Percentiles rank a stretch among this genome's conserved stretches.
phyloP scores from a whole-genome alignment of 768 basidiomycete genomes.

The Naganishia friedmannii region DNA sequence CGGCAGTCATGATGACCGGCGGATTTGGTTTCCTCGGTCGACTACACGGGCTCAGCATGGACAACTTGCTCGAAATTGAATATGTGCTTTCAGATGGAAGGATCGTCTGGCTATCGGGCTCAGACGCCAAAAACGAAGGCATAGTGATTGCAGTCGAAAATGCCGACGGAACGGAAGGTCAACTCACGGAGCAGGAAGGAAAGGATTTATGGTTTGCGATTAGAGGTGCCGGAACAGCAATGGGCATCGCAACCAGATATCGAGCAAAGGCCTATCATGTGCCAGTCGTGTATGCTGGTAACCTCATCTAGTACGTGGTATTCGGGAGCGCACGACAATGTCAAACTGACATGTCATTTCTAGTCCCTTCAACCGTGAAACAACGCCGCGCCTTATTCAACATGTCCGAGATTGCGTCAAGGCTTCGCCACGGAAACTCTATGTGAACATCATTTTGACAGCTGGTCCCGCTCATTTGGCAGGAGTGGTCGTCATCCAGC shows the following conservation, averaged over 20 bases:
- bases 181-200: slow-evolving; percentile 40
- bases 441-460: slow-evolving; percentile 84
- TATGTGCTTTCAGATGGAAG: slow-evolving; percentile 85
- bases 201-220: slow-evolving; percentile 49
- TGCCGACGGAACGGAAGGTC: slow-evolving; percentile 34
- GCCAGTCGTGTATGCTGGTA: slow-evolving; percentile 86
- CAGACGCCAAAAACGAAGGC: slow-evolving; percentile 69
- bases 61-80: slow-evolving; percentile 86
- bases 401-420: slow-evolving; percentile 94
- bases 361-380: slow-evolving; percentile 83
- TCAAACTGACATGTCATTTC: background rate
- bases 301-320: slow-evolving; percentile 75
- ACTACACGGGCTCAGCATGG: slow-evolving; percentile 78
- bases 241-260: slow-evolving; percentile 85
- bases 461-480: slow-evolving; percentile 80
- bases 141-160: slow-evolving; percentile 31
- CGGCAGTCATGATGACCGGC: slow-evolving; percentile 56
- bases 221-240: slow-evolving; percentile 65
- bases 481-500: slow-evolving; percentile 78
- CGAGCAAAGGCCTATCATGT: slow-evolving; percentile 84
- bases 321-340: slow-evolving; percentile 1
- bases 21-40: slow-evolving; percentile 87
- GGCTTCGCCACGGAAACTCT: slow-evolving; percentile 77
- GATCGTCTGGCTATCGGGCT: slow-evolving; percentile 60
- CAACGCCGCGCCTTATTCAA: slow-evolving; percentile 79